These are phyloP conservation scores for Collybiopsis confluens DNA, from an alignment of 768 basidiomycete species.

Conservation along the genomic window DNA sequence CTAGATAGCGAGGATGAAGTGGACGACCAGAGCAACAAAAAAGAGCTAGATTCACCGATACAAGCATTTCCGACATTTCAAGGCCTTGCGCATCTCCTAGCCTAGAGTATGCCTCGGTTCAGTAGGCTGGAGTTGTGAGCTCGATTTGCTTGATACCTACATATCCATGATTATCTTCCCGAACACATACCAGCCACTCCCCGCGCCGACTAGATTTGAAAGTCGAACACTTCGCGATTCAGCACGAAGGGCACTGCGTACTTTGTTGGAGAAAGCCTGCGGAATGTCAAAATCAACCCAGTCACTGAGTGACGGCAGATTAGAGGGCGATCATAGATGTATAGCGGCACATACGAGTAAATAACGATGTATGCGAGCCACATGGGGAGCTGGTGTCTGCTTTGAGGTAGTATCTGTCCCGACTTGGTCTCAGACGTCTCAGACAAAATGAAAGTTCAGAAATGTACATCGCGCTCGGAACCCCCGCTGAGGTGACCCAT, in stretches of 20 bases:
- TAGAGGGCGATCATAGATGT: not conserved
- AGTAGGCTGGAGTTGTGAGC: not conserved
- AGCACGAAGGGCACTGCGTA: conserved; percentile 84
- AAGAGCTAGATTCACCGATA: conserved; percentile 44
- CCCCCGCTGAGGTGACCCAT: conserved; percentile 91
- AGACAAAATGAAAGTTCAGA: conserved; percentile 8
- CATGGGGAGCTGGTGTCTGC: conserved; percentile 80
- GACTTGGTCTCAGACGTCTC: conserved; percentile 10
- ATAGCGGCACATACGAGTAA: conserved; percentile 51
- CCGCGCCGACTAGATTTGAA: conserved; percentile 78
- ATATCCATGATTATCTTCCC: conserved; percentile 83
- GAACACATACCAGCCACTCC: conserved; percentile 90
- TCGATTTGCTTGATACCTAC: conserved; percentile 35
- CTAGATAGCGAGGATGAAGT: conserved; percentile 30
- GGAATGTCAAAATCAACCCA: conserved; percentile 90
- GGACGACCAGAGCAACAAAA: not conserved
- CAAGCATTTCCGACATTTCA: conserved; percentile 68
- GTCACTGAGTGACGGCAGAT: conserved; percentile 44
- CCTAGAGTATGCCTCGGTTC: conserved; percentile 33
- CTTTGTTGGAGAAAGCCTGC: conserved; percentile 66
- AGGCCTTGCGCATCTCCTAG: conserved; percentile 71
- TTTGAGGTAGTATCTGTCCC: conserved; percentile 65
- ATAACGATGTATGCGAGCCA: conserved; percentile 90
- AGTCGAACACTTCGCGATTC: conserved; percentile 84
- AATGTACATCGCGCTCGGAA: conserved; percentile 72